A percentile compares a stretch with the other conserved stretches of the same genome.
Conservation (phyloP, 2,329 filamentous ascomycete genomes). For the Penicillium sp. region DNA sequence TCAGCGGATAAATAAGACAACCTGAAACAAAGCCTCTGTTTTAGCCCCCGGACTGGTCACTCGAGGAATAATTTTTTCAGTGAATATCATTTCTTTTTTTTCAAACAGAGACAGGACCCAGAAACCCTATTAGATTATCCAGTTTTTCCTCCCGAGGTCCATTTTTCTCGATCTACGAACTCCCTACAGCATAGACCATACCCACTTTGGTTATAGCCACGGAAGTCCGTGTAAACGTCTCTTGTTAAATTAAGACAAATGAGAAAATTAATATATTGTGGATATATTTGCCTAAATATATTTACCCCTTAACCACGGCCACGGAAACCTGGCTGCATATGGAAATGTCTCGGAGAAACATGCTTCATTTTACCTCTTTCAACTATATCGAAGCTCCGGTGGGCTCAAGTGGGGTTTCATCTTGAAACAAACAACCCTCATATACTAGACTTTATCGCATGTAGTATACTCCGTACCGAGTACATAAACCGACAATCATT, state of each 20-base stretch:
- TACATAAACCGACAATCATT: not conserved
- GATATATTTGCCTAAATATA: not conserved
- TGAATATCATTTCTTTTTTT: not conserved
- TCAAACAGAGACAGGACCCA: not conserved
- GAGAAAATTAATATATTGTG: not conserved
- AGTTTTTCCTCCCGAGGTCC: not conserved
- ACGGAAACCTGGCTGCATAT: not conserved
- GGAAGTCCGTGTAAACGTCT: too few relatives aligned
- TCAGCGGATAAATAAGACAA: not conserved
- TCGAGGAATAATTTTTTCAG: constrained; percentile 15
- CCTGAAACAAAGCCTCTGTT: constrained; percentile 12
- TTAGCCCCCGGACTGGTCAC: not conserved
- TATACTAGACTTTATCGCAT: not conserved
- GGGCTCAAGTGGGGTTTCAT: not conserved
- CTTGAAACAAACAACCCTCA: not conserved
- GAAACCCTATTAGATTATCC: not conserved
- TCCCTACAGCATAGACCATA: not conserved
- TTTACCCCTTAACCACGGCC: not conserved
- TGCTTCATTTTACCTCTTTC: not conserved
- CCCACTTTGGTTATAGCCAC: not conserved
- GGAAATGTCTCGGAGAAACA: not conserved
- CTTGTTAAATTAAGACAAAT: not conserved
- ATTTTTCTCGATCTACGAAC: not conserved
- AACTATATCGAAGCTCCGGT: not conserved
- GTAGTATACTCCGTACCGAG: not conserved